Evolutionary conservation across 23 red algal genomes (phyloP).

Genomic region (Chondrus crispus): DNA sequence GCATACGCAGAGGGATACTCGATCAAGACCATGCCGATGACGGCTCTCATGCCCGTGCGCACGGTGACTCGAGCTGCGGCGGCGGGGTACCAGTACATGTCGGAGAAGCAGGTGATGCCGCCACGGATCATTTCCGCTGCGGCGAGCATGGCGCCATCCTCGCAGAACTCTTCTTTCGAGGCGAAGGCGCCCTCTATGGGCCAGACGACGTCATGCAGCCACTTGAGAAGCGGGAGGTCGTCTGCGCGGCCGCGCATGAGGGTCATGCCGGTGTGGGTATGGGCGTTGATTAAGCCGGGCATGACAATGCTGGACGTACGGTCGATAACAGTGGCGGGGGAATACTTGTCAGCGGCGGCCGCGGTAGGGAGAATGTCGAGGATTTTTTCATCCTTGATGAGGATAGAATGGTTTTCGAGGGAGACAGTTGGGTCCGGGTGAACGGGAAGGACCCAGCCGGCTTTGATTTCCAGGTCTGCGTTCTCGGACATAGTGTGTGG

Average conservation of each 20-base stretch:
- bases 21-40: conserved; percentile 83
- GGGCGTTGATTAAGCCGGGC: conserved; percentile 95
- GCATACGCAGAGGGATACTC: conserved; percentile 83
- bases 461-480: conserved; percentile 49
- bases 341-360: conserved; percentile 22
- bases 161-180: conserved; percentile 62
- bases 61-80: conserved; percentile 43
- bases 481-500: no score
- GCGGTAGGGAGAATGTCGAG: conserved; percentile 56
- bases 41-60: conserved; percentile 74
- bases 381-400: conserved; percentile 61
- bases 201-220: conserved; percentile 89
- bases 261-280: conserved; percentile 94
- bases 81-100: conserved; percentile 96
- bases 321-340: background rate
- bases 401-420: conserved; percentile 53
- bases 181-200: conserved; percentile 75
- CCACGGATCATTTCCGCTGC: conserved; percentile 84
- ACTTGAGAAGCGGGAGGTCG: conserved; percentile 79
- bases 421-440: conserved; percentile 49
- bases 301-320: conserved; percentile 70
- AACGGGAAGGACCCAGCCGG: conserved; percentile 63
- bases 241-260: conserved; percentile 90
- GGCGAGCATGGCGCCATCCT: conserved; percentile 75
- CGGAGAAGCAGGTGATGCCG: conserved; percentile 84